phyloP scores from a whole-genome alignment of 352 stramenopile genomes.

The Phytophthora pluvialis region DNA sequence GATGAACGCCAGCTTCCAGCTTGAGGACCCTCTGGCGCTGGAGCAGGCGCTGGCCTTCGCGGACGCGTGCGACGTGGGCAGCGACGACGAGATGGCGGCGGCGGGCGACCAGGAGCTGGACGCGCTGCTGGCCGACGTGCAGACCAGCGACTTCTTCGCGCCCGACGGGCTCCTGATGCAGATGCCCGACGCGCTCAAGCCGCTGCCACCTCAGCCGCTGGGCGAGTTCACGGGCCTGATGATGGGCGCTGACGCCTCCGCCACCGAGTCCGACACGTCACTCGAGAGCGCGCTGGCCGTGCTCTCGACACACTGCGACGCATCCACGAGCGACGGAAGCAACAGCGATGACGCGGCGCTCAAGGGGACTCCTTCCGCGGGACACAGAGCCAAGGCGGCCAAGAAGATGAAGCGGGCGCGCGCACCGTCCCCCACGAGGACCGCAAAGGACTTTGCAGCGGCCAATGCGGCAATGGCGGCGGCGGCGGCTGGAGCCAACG shows the following conservation, averaged over 20 bases:
- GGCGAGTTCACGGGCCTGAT: conserved; percentile 33
- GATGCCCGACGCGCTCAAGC: conserved; percentile 21
- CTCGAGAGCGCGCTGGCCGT: conserved; percentile 32
- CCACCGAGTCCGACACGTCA: conserved; percentile 19
- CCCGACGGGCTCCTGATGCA: conserved; percentile 21
- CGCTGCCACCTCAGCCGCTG: background rate
- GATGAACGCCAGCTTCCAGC: conserved; percentile 33
- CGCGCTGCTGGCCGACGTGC: conserved; percentile 28
- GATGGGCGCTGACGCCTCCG: background rate
- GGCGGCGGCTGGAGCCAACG: conserved; percentile 8
- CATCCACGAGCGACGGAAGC: conserved; percentile 20
- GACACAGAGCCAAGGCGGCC: background rate
- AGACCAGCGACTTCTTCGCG: conserved; percentile 27
- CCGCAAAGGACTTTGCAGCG: conserved; percentile 28
- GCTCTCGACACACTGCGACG: conserved; percentile 33
- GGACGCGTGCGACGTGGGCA: conserved; percentile 43
- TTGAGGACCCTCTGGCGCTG: conserved; percentile 39
- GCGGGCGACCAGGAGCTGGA: conserved; percentile 22
- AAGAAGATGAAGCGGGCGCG: conserved; percentile 37
- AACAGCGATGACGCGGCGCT: conserved; percentile 10
- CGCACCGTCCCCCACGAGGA: conserved; percentile 22
- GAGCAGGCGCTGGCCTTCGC: conserved; percentile 51
- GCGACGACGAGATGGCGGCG: conserved; percentile 26
- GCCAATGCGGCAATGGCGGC: conserved; percentile 10
- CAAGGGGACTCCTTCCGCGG: conserved; percentile 1